Conservation (phyloP, 306 rosid genomes). For the Alnus glutinosa region DNA sequence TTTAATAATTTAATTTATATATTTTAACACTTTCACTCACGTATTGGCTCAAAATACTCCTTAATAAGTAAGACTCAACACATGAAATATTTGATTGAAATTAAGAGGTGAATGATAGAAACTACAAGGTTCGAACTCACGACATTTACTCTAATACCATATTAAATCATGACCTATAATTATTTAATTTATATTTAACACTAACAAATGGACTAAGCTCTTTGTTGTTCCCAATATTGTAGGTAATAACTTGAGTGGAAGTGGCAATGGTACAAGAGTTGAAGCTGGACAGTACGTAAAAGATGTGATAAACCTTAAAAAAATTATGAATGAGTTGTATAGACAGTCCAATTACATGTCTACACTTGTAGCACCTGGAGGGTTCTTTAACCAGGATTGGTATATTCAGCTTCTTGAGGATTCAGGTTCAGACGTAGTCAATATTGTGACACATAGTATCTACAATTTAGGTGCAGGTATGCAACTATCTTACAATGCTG, state of each 20-base stretch:
- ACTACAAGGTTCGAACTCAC: no score
- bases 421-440: conserved; percentile 64
- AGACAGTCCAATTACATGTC: conserved; percentile 49
- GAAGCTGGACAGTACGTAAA: conserved; percentile 76
- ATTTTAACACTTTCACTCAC: no score
- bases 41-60: no score
- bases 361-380: conserved; percentile 87
- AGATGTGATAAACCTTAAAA: conserved; percentile 69
- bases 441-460: conserved; percentile 70
- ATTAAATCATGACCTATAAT: no score
- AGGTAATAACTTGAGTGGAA: conserved; percentile 94
- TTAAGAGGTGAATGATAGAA: no score
- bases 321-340: conserved; percentile 50
- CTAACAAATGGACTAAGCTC: conserved; percentile 4
- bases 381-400: conserved; percentile 83
- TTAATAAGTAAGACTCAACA: no score
- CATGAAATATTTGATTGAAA: no score
- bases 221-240: conserved; percentile 21
- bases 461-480: conserved; percentile 94
- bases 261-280: conserved; percentile 78
- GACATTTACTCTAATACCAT: no score
- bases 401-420: conserved; percentile 65
- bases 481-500: conserved; percentile 3
- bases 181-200: no score
- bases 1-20: no score